Percentiles rank a stretch among this genome's conserved stretches.
Conservation (phyloP, 2,329 filamentous ascomycete species). For the Xylaria digitata region DNA sequence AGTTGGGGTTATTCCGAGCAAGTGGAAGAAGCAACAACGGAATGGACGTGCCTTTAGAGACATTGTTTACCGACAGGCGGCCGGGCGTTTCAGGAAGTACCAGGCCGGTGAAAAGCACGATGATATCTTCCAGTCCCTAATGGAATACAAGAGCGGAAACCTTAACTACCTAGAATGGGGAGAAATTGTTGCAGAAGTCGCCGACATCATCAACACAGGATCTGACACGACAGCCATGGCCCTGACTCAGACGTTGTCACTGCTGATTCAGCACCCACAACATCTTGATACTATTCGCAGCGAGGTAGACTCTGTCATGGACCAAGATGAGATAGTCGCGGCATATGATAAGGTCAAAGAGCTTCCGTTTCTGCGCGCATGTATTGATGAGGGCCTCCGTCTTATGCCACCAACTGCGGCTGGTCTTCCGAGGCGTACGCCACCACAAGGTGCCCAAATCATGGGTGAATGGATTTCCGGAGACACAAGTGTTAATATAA, state of each 20-base stretch:
- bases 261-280: conserved; percentile 61
- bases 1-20: conserved; percentile 4
- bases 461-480: conserved; percentile 59
- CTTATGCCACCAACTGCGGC: conserved; percentile 58
- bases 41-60: conserved; percentile 3
- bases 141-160: conserved; percentile 59
- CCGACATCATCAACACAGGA: conserved; percentile 64
- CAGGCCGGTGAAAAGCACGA: conserved; percentile 64
- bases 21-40: not conserved
- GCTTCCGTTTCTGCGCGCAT: conserved; percentile 63
- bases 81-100: conserved; percentile 58
- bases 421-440: conserved; percentile 58
- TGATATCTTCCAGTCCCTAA: conserved; percentile 68
- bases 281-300: conserved; percentile 54
- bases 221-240: conserved; percentile 61
- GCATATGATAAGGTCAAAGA: conserved; percentile 63
- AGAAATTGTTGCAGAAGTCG: conserved; percentile 67
- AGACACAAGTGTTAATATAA: conserved; percentile 57
- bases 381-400: conserved; percentile 62
- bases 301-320: conserved; percentile 60
- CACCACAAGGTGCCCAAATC: conserved; percentile 57
- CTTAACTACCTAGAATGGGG: conserved; percentile 63
- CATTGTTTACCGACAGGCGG: conserved; percentile 58
- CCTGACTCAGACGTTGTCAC: conserved; percentile 64
- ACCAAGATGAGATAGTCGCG: conserved; percentile 57